Evolutionary conservation across 805 yeast genomes (phyloP).

Genomic region (Candida tallmaniae): DNA sequence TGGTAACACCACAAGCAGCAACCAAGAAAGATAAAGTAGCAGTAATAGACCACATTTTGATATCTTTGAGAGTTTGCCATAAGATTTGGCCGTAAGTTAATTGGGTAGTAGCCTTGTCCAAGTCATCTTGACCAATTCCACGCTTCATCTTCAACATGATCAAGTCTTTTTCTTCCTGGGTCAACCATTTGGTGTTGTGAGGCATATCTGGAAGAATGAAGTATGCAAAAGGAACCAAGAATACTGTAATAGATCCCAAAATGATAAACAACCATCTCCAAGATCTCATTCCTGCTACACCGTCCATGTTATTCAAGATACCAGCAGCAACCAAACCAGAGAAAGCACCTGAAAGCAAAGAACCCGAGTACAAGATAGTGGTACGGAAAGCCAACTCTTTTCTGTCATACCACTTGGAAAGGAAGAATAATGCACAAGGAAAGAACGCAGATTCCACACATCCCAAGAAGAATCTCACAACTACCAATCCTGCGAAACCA

Average conservation of each 20-base stretch:
- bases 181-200: constrained; percentile 42
- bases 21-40: constrained; percentile 44
- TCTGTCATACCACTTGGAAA: constrained; percentile 54
- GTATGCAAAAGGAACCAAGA: constrained; percentile 41
- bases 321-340: constrained; percentile 54
- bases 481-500: constrained; percentile 39
- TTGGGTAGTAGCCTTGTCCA: constrained; percentile 31
- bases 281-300: constrained; percentile 35
- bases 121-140: constrained; percentile 40
- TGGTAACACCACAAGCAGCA: constrained; percentile 58
- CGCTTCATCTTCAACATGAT: constrained; percentile 36
- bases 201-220: constrained; percentile 52
- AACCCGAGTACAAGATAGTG: constrained; percentile 48
- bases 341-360: constrained; percentile 49
- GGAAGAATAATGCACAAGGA: constrained; percentile 43
- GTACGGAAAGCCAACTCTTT: constrained; percentile 47
- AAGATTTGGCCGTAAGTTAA: constrained; percentile 29
- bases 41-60: constrained; percentile 45
- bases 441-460: constrained; percentile 45
- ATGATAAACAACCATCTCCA: constrained; percentile 58
- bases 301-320: constrained; percentile 40
- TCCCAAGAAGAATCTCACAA: constrained; percentile 46
- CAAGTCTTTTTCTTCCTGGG: constrained; percentile 42
- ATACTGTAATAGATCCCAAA: constrained; percentile 52
- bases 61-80: constrained; percentile 33